Evolutionary conservation across 768 basidiomycete species (phyloP).

Genomic region (Trametes elegans): DNA sequence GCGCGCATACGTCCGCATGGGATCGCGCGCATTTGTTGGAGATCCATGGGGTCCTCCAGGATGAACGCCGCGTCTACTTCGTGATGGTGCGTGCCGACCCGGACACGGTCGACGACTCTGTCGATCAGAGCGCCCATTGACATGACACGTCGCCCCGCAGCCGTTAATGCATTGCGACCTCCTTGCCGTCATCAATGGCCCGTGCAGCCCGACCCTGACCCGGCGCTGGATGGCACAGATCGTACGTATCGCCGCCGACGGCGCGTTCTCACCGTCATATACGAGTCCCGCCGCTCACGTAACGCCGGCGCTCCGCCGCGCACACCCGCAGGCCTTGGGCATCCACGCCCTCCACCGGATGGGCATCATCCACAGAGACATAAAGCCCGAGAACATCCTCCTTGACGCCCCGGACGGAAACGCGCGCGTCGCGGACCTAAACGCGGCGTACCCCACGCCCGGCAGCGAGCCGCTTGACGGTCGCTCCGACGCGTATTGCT

Average conservation of each 20-base stretch:
- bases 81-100: slow-evolving; percentile 23
- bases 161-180: slow-evolving; percentile 22
- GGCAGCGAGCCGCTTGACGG: slow-evolving; percentile 18
- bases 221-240: slow-evolving; percentile 30
- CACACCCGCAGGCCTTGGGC: slow-evolving; percentile 27
- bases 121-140: too few relatives aligned
- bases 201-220: slow-evolving; percentile 3
- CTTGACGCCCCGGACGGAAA: slow-evolving; percentile 21
- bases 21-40: slow-evolving; percentile 26
- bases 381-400: slow-evolving; percentile 62
- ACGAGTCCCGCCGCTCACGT: background rate
- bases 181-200: slow-evolving; percentile 10
- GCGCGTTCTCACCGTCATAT: slow-evolving; percentile 7
- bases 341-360: slow-evolving; percentile 44
- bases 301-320: background rate
- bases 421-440: slow-evolving; percentile 29
- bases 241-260: slow-evolving; percentile 13
- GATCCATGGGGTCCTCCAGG: slow-evolving; percentile 27
- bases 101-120: too few relatives aligned
- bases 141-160: background rate
- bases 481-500: slow-evolving; percentile 19
- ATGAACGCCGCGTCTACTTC: slow-evolving; percentile 23
- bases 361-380: slow-evolving; percentile 56
- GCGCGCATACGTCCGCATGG: slow-evolving; percentile 6
- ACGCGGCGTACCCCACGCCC: slow-evolving; percentile 21